Evolutionary conservation across 306 rosid genomes (phyloP), one percentile per base, ranked within the genome.

Genomic region (Glycyrrhiza uralensis): DNA sequence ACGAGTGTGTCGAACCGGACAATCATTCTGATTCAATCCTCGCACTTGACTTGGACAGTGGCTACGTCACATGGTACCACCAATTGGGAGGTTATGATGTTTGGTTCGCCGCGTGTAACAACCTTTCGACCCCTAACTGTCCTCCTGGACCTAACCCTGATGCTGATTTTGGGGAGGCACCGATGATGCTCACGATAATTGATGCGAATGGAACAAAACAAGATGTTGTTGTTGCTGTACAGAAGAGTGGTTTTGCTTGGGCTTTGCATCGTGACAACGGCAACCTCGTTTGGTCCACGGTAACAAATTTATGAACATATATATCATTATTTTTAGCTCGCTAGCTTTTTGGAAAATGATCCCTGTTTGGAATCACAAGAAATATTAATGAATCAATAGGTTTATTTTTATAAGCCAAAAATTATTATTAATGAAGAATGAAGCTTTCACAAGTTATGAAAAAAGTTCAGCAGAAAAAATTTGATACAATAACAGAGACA

Each of bases 31-130:
- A 86, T 19, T 87, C 93, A 8, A 82, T 90, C 5, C n/a, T 90
- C 0, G 88, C 96, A n/a, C 76, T 90, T 49, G 91, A 86, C 19
- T 26, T 86, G 66, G 74, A 79, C 6, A 14, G 42, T 3, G 91
- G 93, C 0, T 36, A 79, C 3, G 86, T 82, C 44, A 61, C 62
- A 50, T 90, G 93, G 93, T 81, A 76, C 38, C 69, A 39, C 8
- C 86, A 86, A 36, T 41, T 90, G 0, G 96, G 96, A 15, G 96
- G 96, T 0, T 90, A 86, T 41, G 96, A 88, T 13, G 85, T 90
- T 0, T 85, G 85, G 87, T 80, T 83, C 9, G 1, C 10, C 8
- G 86, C 80, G 0, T 87, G 90, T 22, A 44, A 2, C 46, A 29
- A 81, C 28, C 63, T 66, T 19, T 79, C 79, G 19, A 74, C 74